Conservation (phyloP, 2,329 filamentous ascomycete genomes). For the Nothophaeocryptopus gaeumannii region DNA sequence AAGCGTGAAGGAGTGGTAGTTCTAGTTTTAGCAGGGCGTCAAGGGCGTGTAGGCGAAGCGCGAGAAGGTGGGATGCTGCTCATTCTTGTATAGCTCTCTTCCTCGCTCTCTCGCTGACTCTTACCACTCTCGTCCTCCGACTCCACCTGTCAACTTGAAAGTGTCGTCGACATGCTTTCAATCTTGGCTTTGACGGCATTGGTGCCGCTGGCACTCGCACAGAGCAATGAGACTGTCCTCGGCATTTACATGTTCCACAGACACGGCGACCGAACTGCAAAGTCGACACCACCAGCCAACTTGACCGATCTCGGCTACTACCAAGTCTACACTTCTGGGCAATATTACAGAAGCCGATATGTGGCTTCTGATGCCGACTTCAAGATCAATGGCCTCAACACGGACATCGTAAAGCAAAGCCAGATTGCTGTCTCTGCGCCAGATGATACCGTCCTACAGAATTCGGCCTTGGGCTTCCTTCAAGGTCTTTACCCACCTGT, state of each 20-base stretch:
- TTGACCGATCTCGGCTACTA: conserved; percentile 77
- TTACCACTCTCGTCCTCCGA: neutral
- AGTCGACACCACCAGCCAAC: conserved; percentile 66
- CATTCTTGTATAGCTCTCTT: conserved; percentile 16
- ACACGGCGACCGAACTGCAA: conserved; percentile 84
- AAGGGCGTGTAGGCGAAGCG: neutral
- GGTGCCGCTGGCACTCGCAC: conserved; percentile 27
- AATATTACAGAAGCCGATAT: conserved; percentile 75
- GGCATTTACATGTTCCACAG: conserved; percentile 84
- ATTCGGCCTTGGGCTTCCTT: conserved; percentile 74
- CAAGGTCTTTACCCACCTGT: conserved; percentile 85
- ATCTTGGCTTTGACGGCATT: conserved; percentile 28
- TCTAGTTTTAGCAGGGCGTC: neutral
- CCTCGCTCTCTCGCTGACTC: neutral
- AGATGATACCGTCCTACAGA: conserved; percentile 68
- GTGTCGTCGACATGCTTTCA: neutral
- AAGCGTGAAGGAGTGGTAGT: conserved; percentile 4
- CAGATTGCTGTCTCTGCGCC: conserved; percentile 74
- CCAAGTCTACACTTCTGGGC: conserved; percentile 69
- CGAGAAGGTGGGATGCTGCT: neutral
- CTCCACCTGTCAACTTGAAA: neutral
- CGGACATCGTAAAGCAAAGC: conserved; percentile 62
- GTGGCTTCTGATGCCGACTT: conserved; percentile 58
- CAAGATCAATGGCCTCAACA: conserved; percentile 64
- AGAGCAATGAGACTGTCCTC: conserved; percentile 63